Conservation (phyloP, 306 rosid species). For the Alnus rubra region DNA sequence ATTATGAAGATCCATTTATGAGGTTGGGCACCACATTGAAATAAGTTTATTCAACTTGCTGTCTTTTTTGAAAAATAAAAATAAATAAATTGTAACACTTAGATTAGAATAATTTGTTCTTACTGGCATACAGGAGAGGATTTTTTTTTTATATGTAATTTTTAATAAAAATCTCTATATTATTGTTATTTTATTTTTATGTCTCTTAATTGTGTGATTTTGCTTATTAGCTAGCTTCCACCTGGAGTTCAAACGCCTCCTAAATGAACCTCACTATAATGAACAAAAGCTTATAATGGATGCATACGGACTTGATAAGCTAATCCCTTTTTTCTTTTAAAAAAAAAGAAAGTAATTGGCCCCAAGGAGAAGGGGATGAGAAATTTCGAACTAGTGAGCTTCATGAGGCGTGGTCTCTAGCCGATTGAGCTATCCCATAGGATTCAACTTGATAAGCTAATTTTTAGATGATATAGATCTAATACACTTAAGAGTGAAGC, state of each 20-base stretch:
- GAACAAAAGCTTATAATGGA: not conserved
- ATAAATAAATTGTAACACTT: too few relatives aligned
- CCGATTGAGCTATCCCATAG: too few relatives aligned
- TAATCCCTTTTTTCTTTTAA: too few relatives aligned
- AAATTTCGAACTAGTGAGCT: too few relatives aligned
- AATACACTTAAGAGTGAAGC: not conserved
- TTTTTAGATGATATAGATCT: not conserved
- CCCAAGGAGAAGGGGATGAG: too few relatives aligned
- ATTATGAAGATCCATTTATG: not conserved
- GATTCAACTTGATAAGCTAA: not conserved
- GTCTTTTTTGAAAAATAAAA: too few relatives aligned
- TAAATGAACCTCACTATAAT: not conserved
- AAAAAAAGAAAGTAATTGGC: too few relatives aligned
- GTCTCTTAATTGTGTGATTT: not conserved
- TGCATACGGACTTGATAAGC: not conserved
- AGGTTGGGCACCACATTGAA: not conserved
- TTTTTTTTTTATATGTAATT: not conserved
- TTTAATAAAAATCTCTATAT: not conserved
- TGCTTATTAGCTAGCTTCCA: not conserved
- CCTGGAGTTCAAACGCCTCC: not conserved
- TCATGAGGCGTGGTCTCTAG: too few relatives aligned
- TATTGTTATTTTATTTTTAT: not conserved
- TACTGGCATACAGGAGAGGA: not conserved
- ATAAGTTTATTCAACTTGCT: not conserved
- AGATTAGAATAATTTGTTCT: not conserved